These are phyloP conservation scores for Ambrosia trifida DNA, from an alignment of 129 eudicot species.

Conservation along the genomic window DNA sequence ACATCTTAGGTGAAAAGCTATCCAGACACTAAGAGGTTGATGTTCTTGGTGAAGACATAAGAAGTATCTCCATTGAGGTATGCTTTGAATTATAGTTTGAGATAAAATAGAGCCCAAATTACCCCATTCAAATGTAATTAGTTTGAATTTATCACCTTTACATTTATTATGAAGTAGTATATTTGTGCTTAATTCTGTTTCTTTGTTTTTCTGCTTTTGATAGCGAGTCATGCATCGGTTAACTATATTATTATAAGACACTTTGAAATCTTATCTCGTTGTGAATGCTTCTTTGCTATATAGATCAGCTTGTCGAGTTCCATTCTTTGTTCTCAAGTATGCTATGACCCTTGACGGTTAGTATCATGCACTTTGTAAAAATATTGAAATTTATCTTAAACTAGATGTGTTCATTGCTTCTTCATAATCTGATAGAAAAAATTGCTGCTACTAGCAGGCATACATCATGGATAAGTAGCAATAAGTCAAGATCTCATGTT, in stretches of 20 bases:
- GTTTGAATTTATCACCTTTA: neutral
- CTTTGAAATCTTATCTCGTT: slow-evolving; percentile 80
- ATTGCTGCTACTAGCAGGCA: slow-evolving; percentile 94
- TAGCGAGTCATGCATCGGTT: neutral
- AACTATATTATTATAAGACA: slow-evolving; percentile 49
- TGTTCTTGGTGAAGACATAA: slow-evolving; percentile 88
- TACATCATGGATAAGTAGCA: slow-evolving; percentile 96
- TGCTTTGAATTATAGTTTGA: neutral
- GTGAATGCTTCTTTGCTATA: slow-evolving; percentile 94
- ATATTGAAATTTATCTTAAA: neutral
- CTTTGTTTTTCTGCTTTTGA: neutral
- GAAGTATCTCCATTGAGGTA: slow-evolving; percentile 71
- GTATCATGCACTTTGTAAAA: slow-evolving; percentile 30
- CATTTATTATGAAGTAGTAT: neutral
- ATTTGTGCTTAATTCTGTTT: neutral
- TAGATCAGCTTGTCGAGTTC: slow-evolving; percentile 82
- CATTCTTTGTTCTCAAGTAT: slow-evolving; percentile 87
- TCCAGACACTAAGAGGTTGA: slow-evolving; percentile 71
- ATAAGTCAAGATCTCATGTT: slow-evolving; percentile 73
- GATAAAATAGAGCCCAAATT: no score
- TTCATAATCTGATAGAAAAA: slow-evolving; percentile 55
- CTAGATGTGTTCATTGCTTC: slow-evolving; percentile 9
- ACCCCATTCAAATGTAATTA: no score
- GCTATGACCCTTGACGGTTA: slow-evolving; percentile 99
- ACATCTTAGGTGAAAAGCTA: slow-evolving; percentile 81